Base-by-base conservation (phyloP, 73 alveolate genomes). In the Stentor roeselii region DNA sequence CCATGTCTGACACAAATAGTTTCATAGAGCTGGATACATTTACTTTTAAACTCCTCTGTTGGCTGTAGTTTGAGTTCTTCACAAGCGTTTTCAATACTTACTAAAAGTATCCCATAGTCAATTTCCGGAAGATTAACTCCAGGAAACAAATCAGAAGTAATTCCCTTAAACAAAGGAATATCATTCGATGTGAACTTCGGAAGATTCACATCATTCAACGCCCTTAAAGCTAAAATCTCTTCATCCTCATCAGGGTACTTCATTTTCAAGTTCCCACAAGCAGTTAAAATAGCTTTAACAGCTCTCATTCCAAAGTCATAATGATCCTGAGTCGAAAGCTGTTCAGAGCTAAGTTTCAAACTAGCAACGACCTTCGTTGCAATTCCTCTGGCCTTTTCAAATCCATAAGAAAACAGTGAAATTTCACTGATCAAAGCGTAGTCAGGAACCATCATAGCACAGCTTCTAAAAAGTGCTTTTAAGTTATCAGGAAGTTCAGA, bases 221-320 rank as follows among this genome's bases (percentile, higher is more conserved):
- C 99, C 75, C 99, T 78, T 36, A 98, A 92, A 27, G 97, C 98
- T 78, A 96, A 86, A 59, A 93, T 84, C 74, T 93, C 98, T 89
- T 98, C 99, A 60, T 90, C 89, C 84, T 93, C 94, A 11, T 85
- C 75, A 3, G 98, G 97, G 88, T 95, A 96, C 82, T 92, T 92
- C 84, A 96, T 94, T 84, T 98, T 98, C 82, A 92, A 93, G 87
- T 96, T 94, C 84, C 99, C 99, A 14, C 99, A 98, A 35, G 99
- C 99, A 4, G 96, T 95, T 84, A 98, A 91, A 78, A 98, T 97
- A 11, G 99, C 97, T 86, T 97, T 97, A 74, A 98, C 93, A 4
- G 99, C 98, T 82, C 99, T 97, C 99, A 96, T 96, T 58, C 99
- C 99, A 78, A 97, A 98, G 87, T 98, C 99, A 84, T 97, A 97